Base-by-base conservation (phyloP, 2,329 filamentous ascomycete genomes). In the Fonsecaea nubica region DNA sequence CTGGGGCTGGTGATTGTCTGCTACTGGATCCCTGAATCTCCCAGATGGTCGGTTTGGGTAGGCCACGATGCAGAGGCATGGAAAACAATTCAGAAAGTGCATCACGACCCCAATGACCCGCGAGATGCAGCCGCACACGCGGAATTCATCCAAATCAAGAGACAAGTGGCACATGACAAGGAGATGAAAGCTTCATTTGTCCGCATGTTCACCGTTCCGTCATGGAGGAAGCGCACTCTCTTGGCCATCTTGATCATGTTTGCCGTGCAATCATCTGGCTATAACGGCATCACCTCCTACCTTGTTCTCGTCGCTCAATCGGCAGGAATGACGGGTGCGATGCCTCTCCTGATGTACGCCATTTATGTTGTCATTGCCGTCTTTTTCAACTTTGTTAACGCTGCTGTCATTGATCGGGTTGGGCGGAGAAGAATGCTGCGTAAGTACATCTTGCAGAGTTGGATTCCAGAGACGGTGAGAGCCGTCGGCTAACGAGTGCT, bases 281-380 rank as follows among this genome's bases (percentile, higher is more conserved):
- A 66, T 56, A 68, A 75, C 10, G 72, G 70, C 63, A 72, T 69
- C 55, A 62, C 80, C 57, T 80, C 80, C 61, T 83, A 82, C 65
- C 77, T 78, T 2, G 78, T 77, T 61, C 71, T 80, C 53, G 75
- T 80, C 61, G 77, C 77, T 70, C 66, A 73, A 38, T 68, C 65
- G 32, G 75, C 83, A 8, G 81, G 75, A 52, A 72, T 77, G 63
- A 71, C 65, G 38, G 75, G 74, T 40, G 76, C 75, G 65, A 77
- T 79, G 76, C 80, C 81, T 4, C 72, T 83, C 33, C 75, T 83
- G 5, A 70, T 83, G 33, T 79, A 76, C 66, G 80, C 35, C 9
- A 38, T 38, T 2, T 38, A 38, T 38, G 35, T 38, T 38, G 35
- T 38, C 35, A 38, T 38, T 38, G 35, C 35, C 0, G 35, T 38